Evolutionary conservation across 257 asterid species (phyloP).

Genomic region (Datura wrightii): DNA sequence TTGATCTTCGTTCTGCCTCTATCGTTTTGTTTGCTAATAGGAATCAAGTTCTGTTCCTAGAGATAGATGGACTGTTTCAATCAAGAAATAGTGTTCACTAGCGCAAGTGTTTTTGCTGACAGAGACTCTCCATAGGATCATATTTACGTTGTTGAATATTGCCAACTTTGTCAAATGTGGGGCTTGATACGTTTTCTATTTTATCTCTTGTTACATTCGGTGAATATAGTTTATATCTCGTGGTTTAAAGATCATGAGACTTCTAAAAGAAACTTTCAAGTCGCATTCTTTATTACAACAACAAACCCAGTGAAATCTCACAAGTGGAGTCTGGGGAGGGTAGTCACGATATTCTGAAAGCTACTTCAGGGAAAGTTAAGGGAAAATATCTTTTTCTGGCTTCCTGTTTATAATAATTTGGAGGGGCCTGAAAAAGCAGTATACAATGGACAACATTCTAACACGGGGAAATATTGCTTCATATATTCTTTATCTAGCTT

Average conservation of each 20-base stretch:
- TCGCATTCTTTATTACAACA: not conserved
- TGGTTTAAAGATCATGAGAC: not conserved
- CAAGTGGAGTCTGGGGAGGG: no score
- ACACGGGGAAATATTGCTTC: not conserved
- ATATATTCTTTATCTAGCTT: not conserved
- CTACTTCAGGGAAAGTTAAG: not conserved
- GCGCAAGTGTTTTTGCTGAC: not conserved
- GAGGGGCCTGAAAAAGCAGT: not conserved
- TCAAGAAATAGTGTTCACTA: not conserved
- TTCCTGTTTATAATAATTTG: not conserved
- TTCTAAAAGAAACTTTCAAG: not conserved
- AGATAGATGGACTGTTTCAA: constrained; percentile 8
- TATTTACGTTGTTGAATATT: not conserved
- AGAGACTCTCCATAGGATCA: not conserved
- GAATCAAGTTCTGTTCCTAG: not conserved
- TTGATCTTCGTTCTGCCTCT: constrained; percentile 5
- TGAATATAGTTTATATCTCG: not conserved
- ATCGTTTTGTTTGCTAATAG: not conserved
- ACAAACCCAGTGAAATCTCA: no score
- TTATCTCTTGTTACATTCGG: not conserved
- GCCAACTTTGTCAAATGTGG: not conserved
- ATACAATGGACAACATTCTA: not conserved
- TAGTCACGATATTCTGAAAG: constrained; percentile 9
- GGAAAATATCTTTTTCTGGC: not conserved
- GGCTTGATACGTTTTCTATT: not conserved